Base-by-base conservation (phyloP, 805 yeast species). In the Spathaspora arborariae region DNA sequence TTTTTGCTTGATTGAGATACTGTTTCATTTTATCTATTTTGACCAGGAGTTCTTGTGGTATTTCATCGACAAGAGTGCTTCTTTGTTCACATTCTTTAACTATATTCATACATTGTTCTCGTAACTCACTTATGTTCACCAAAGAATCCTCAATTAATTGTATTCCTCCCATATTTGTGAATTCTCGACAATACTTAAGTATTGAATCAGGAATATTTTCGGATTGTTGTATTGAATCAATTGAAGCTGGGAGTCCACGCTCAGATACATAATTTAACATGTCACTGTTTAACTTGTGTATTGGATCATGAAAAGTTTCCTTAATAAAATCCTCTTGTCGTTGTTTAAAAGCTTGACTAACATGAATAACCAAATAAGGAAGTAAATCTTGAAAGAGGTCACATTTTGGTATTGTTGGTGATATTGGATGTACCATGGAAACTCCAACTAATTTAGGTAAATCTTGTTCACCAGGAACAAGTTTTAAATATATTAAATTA, bases 401-500 rank as follows among this genome's bases (percentile, higher is more conserved):
- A 24, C 27, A 9, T 48, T 10, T 49, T 21, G 16, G 50, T 40
- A 20, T 51, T 48, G 6, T 39, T 36, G 7, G 58, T 45, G 3
- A 76, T 72, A 0, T 53, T 56, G 80, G 66, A 44, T 78, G 78
- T 1, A 84, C 88, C 74, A 85, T 79, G 4, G 76, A 61, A 0
- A 81, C 82, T 1, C 76, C 76, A 1, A 64, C 57, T 2, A 82
- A 67, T 0, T 68, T 55, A 0, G 78, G 68, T 1, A 81, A 53
- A 1, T 71, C 67, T 0, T 57, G 48, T 6, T 53, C 56, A 1
- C 51, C 54, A 0, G 96, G 95, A 0, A 88, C 81, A 1, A 70
- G 65, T 48, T 85, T 83, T 35, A 87, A 64, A 61, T 88, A 88
- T 5, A 91, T 82, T 54, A 89, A 69, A 56, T 89, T 91, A 59